Conservation (phyloP, 2,329 filamentous ascomycete species). For the Colletotrichum karsti region DNA sequence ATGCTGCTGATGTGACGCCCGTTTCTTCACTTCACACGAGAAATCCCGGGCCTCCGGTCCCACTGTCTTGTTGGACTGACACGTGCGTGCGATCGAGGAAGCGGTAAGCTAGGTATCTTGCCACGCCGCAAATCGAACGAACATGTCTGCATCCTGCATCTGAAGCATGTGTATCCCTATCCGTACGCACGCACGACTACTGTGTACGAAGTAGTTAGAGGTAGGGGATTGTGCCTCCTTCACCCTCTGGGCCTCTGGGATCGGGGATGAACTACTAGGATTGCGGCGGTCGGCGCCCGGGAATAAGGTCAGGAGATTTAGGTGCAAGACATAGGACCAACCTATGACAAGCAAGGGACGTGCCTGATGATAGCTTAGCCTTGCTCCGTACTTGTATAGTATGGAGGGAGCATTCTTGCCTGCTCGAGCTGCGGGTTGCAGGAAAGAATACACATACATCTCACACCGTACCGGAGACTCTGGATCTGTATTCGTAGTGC, state of each 20-base stretch:
- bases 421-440: too few relatives aligned
- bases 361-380: not conserved
- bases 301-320: constrained; percentile 2
- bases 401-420: too few relatives aligned
- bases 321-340: constrained; percentile 1
- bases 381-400: too few relatives aligned
- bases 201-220: not conserved
- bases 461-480: too few relatives aligned
- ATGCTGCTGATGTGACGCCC: constrained; percentile 2
- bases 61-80: constrained; percentile 3
- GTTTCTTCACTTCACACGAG: not conserved
- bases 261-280: constrained; percentile 18
- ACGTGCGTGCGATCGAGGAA: not conserved
- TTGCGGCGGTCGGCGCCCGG: constrained; percentile 2
- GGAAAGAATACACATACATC: too few relatives aligned
- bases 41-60: not conserved
- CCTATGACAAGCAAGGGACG: constrained; percentile 8
- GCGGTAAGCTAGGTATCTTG: constrained; percentile 3
- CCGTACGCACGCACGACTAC: not conserved
- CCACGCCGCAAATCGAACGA: not conserved
- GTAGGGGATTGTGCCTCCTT: not conserved
- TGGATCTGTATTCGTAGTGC: too few relatives aligned
- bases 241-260: not conserved
- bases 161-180: not conserved
- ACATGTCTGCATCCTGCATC: not conserved